Evolutionary conservation across 805 yeast genomes (phyloP), one percentile per base, ranked within the genome.

Genomic region (Danielia reshetovae): DNA sequence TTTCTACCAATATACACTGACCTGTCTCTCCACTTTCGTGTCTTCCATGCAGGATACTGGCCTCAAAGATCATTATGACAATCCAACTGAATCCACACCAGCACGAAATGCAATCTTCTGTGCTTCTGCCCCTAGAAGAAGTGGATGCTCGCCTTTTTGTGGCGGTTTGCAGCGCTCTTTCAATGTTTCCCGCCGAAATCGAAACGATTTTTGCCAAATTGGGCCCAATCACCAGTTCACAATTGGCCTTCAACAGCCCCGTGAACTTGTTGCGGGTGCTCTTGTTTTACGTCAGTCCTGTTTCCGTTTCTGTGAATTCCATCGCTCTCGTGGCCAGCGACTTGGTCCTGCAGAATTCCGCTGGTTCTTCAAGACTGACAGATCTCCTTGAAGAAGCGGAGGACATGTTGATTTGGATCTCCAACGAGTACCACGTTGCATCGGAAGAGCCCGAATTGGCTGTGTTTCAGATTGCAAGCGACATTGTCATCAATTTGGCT

Each of bases 91-190:
- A n/a, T n/a, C n/a, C n/a, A n/a, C n/a, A n/a, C n/a, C n/a, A n/a
- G n/a, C n/a, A n/a, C n/a, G n/a, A n/a, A n/a, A n/a, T n/a, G n/a
- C n/a, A n/a, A n/a, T n/a, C n/a, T n/a, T n/a, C n/a, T n/a, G n/a
- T n/a, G n/a, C n/a, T n/a, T n/a, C n/a, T n/a, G n/a, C n/a, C 40
- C 5, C 15, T 25, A n/a, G 24, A 27, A 7, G 38, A 33, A 12
- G 41, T 34, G 4, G 48, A 46, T 13, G 45, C 51, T 5, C 35
- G 34, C 4, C 31, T 41, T 4, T 39, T 39, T 31, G 39, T 39
- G n/a, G 33, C 24, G 29, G 34, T 35, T 2, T 18, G 39, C 17
- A 24, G 12, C 2, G 40, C 40, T 14, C 19, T 39, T 8, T 35
- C 34, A 8, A 16, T 9, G 8, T n/a, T 27, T 13, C 51, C 51